Evolutionary conservation across 1,139 yeast genomes (phyloP), one percentile per base, ranked within the genome.

Genomic region (Lodderomyces oxycetoniae): DNA sequence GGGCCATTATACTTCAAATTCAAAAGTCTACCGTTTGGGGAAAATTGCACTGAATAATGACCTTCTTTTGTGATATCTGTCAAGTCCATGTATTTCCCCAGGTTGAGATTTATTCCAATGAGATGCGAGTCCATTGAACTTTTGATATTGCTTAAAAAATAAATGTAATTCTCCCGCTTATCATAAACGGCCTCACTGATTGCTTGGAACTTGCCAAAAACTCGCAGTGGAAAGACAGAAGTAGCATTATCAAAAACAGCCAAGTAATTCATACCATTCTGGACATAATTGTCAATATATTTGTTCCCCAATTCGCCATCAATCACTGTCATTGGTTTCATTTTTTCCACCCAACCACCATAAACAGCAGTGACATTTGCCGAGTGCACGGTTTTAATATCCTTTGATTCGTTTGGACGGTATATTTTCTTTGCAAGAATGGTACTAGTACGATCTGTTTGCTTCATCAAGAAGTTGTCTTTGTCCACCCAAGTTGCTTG

Each of bases 251-350:
- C 65, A 49, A 79, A 89, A 42, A 74, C 71, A 1, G 80, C 95
- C 30, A 91, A 56, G 48, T 86, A 95, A 36, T 75, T 76, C 48
- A 82, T 80, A 36, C 79, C 71, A 33, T 53, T 38, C 20, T 70
- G 70, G n/a, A 79, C 79, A 8, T 83, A 64, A 4, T 79, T 71
- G 50, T 91, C 97, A 35, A 91, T 63, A 50, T 85, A 91, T 1
- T 89, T 84, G 26, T 24, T 24, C 7, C 7, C 26, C 12, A 10
- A 11, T n/a, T 24, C 26, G 0, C 58, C 59, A 24, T 53, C 48
- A 9, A 66, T 48, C 7, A 52, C 38, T 0, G 63, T 52, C 1
- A 68, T 43, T 5, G 68, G 64, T 20, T 20, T 20, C 29, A 59
- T 53, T 36, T 63, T 59, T 36, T 69, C 80, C 48, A 61, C 61